These are phyloP conservation scores for Orbilia quercus DNA, from an alignment of 2,329 filamentous ascomycete genomes.

Conservation along the genomic window DNA sequence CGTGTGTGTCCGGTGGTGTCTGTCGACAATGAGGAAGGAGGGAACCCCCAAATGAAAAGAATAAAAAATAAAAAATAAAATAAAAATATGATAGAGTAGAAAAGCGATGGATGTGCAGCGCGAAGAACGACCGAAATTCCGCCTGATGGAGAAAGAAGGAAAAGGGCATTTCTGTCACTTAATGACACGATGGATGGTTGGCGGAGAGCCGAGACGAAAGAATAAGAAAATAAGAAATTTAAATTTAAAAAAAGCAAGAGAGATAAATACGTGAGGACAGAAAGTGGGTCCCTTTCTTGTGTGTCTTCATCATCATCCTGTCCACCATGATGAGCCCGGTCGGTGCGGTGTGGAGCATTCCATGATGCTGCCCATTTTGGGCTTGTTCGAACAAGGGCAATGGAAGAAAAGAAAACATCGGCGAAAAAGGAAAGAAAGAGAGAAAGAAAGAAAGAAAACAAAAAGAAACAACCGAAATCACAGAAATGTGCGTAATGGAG, in stretches of 20 bases:
- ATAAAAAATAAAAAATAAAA: neutral
- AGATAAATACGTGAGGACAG: too few species aligned
- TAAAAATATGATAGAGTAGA: neutral
- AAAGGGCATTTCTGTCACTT: conserved; percentile 46
- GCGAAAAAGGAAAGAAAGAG: conserved; percentile 13
- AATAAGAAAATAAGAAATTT: neutral
- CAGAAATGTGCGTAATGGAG: conserved; percentile 53
- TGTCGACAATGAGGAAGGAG: conserved; percentile 49
- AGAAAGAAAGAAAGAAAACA: conserved; percentile 18
- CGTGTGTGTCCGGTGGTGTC: conserved; percentile 12
- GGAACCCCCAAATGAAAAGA: conserved; percentile 25
- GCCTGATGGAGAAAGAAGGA: conserved; percentile 21
- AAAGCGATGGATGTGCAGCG: conserved; percentile 43
- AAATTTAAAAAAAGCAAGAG: conserved; percentile 37
- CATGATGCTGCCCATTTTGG: conserved; percentile 46
- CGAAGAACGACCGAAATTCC: conserved; percentile 53
- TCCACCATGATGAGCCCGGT: conserved; percentile 36
- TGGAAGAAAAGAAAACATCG: conserved; percentile 31
- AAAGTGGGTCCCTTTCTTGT: neutral
- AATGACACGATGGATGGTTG: conserved; percentile 54
- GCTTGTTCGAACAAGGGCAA: conserved; percentile 54
- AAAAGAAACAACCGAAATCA: conserved; percentile 18
- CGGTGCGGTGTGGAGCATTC: conserved; percentile 48
- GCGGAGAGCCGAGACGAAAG: conserved; percentile 49
- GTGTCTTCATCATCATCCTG: neutral